Evolutionary conservation across 306 rosid species (phyloP), one percentile per base, ranked within the genome.

Genomic region (Luffa acutangula): DNA sequence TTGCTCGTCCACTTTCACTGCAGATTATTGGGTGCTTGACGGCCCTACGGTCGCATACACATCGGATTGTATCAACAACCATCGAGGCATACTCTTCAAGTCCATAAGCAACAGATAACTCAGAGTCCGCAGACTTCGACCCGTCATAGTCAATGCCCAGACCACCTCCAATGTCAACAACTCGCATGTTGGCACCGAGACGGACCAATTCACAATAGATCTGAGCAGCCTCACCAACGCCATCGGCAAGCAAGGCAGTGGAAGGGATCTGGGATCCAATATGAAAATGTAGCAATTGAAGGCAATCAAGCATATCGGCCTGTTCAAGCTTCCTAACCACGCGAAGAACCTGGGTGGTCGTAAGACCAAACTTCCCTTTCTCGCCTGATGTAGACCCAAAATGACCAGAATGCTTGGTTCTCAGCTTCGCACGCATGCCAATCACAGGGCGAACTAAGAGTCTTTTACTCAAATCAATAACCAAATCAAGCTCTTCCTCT

Each of bases 81-180:
- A 95, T 86, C 10, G 88, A 43, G 3, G 98, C 97, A 58, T 94
- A 94, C 78, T 92, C 98, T 53, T 86, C 85, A 3, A 92, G 88
- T 39, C 85, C 78, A 64, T 94, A 92, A 77, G 88, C 91, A 60
- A 92, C 90, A 1, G 98, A 94, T 60, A 86, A 42, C 75, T 92
- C 97, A 2, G 98, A 92, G 31, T 89, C 89, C 5, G 83, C 41
- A 0, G 96, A 89, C 59, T 92, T 94, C 9, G 97, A 89, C 60
- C 98, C 98, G 11, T 92, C 97, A 7, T 94, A 92, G 69, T 92
- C 98, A 3, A 94, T 88, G 0, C 98, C 97, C 60, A 94, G 69
- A 37, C 98, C 98, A 42, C 97, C 98, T 79, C 98, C 97, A 67
- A 92, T 88, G 77, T 94, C 98, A 0, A 94, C 70, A 18, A 94